These are phyloP conservation scores for Keqinozyma sinolaborantium DNA, from an alignment of 1,139 yeast species.

Conservation along the genomic window DNA sequence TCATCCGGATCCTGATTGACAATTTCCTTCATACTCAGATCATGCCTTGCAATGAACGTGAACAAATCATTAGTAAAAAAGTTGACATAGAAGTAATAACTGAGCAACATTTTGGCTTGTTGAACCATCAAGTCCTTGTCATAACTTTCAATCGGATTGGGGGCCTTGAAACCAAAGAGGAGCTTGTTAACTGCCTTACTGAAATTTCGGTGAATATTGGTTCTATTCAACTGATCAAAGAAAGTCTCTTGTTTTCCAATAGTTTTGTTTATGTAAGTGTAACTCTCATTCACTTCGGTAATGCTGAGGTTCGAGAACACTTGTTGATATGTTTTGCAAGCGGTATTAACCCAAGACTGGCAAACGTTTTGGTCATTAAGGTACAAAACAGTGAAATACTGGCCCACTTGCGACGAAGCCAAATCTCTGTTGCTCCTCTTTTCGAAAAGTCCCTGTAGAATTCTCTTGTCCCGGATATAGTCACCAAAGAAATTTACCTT, in stretches of 20 bases:
- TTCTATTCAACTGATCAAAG: constrained; percentile 1
- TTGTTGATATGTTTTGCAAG: constrained; percentile 8
- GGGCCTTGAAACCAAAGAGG: neutral
- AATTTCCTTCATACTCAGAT: neutral
- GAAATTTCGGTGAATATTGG: neutral
- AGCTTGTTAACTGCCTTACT: neutral
- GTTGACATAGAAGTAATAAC: neutral
- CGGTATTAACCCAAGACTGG: constrained; percentile 9
- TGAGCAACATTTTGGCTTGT: neutral
- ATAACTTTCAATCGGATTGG: neutral
- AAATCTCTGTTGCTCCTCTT: constrained; percentile 3
- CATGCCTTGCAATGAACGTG: neutral
- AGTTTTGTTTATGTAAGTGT: constrained; percentile 6
- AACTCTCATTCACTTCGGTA: constrained; percentile 10
- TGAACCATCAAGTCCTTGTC: neutral
- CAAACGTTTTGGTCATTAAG: constrained; percentile 5
- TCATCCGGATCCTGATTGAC: neutral
- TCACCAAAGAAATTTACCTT: neutral
- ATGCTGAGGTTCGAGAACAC: constrained; percentile 13
- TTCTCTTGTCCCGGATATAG: neutral
- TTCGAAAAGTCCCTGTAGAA: neutral
- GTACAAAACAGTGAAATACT: constrained; percentile 14
- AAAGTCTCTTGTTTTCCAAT: constrained; percentile 5
- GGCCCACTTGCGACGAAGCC: constrained; percentile 16
- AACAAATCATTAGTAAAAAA: neutral